These are phyloP conservation scores for Diaporthe humulicola DNA, from an alignment of 2,329 filamentous ascomycete species.

Conservation along the genomic window DNA sequence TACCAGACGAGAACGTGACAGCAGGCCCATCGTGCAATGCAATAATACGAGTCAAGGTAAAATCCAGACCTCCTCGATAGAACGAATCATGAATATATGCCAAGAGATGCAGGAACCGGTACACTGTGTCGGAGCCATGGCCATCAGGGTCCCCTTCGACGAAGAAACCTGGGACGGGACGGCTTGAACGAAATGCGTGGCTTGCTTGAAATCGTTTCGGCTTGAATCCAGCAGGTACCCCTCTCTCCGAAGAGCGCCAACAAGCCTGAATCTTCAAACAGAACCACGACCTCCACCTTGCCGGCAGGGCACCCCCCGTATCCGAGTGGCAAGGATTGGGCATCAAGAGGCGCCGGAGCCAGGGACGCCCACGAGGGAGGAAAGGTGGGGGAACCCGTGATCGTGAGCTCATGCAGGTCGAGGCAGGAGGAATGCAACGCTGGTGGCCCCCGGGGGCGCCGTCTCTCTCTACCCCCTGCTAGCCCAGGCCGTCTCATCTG, in stretches of 20 bases:
- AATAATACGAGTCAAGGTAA: neutral
- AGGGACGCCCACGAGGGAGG: neutral
- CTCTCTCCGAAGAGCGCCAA: neutral
- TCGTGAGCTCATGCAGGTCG: constrained; percentile 29
- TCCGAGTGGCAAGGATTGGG: constrained; percentile 32
- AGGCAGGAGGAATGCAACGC: constrained; percentile 13
- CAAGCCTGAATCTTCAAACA: constrained; percentile 20
- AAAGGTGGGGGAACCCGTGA: constrained; percentile 34
- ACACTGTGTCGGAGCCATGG: constrained; percentile 6
- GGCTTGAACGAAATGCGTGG: constrained; percentile 24
- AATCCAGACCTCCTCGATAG: constrained; percentile 48
- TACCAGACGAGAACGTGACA: no score
- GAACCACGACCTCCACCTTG: constrained; percentile 12
- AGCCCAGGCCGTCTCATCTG: constrained; percentile 3
- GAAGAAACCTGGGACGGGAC: neutral
- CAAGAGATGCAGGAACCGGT: constrained; percentile 20
- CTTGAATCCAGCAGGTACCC: neutral
- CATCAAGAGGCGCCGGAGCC: constrained; percentile 9
- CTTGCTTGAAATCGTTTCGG: constrained; percentile 22
- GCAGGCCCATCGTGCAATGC: neutral
- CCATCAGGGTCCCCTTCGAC: neutral
- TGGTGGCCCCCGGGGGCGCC: constrained; percentile 17
- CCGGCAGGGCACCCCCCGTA: constrained; percentile 7
- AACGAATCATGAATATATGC: constrained; percentile 5
- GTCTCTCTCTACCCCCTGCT: constrained; percentile 15